phyloP scores from a whole-genome alignment of 352 stramenopile genomes.

The Phytophthora agathidicida region DNA sequence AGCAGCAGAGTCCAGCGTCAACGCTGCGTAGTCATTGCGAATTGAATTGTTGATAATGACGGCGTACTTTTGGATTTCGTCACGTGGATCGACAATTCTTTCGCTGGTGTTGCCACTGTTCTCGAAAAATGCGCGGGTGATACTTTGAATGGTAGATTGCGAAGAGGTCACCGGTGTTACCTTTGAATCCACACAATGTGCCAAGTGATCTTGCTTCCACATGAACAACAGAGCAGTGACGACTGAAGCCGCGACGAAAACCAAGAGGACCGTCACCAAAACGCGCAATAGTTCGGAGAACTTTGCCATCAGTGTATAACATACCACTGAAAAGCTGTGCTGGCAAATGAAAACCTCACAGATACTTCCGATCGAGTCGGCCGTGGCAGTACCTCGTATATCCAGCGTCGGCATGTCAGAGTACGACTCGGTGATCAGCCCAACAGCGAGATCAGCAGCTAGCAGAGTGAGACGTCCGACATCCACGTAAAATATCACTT shows the following conservation, averaged over 20 bases:
- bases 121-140: constrained; percentile 32
- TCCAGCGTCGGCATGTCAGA: constrained; percentile 57
- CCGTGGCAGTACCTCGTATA: constrained; percentile 54
- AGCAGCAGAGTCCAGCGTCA: constrained; percentile 23
- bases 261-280: constrained; percentile 46
- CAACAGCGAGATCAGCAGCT: constrained; percentile 39
- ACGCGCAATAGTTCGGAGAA: constrained; percentile 36
- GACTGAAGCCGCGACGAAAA: constrained; percentile 35
- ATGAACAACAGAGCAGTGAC: constrained; percentile 42
- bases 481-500: constrained; percentile 44
- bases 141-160: constrained; percentile 25
- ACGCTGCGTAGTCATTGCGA: constrained; percentile 30
- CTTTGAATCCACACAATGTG: constrained; percentile 12
- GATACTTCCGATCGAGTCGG: constrained; percentile 48
- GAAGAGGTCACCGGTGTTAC: not conserved
- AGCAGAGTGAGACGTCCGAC: constrained; percentile 34
- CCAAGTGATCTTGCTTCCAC: constrained; percentile 50
- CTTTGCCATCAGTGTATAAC: constrained; percentile 48
- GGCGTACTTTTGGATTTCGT: constrained; percentile 37
- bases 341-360: constrained; percentile 56
- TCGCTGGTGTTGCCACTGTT: constrained; percentile 36
- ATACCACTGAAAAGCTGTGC: constrained; percentile 45
- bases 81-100: constrained; percentile 22
- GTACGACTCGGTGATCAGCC: constrained; percentile 69
- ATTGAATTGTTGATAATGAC: constrained; percentile 42